Conservation (phyloP, 805 yeast species). For the Ogataea trehaloabstinens region DNA sequence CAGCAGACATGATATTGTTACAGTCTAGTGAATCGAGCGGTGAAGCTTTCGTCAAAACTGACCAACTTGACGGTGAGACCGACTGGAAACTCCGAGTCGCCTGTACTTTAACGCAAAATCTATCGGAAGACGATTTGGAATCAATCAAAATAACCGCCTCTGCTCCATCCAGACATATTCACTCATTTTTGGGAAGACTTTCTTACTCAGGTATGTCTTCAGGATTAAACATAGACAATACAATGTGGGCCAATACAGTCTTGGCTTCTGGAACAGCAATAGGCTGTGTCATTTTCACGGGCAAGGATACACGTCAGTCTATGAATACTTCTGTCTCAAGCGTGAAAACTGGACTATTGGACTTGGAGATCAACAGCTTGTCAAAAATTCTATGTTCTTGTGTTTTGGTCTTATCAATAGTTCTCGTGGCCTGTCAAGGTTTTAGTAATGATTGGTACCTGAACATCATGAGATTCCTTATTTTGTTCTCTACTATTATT, state of each 20-base stretch:
- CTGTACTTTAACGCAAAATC: constrained; percentile 63
- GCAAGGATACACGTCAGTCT: constrained; percentile 89
- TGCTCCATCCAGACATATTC: constrained; percentile 84
- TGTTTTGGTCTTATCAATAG: constrained; percentile 74
- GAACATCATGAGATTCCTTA: constrained; percentile 85
- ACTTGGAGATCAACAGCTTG: constrained; percentile 82
- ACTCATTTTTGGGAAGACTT: constrained; percentile 74
- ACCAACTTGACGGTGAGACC: constrained; percentile 97
- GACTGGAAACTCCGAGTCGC: constrained; percentile 96
- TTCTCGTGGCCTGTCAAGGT: constrained; percentile 79
- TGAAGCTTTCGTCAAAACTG: constrained; percentile 92
- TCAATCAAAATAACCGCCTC: constrained; percentile 62
- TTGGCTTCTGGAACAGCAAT: constrained; percentile 90
- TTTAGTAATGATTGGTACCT: constrained; percentile 78
- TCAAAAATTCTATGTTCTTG: constrained; percentile 86
- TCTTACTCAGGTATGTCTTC: constrained; percentile 54
- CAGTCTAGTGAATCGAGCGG: constrained; percentile 82
- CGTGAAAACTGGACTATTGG: constrained; percentile 86
- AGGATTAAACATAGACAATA: constrained; percentile 81
- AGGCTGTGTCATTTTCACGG: constrained; percentile 88
- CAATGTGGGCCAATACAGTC: constrained; percentile 98
- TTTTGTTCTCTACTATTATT: constrained; percentile 89
- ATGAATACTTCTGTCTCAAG: constrained; percentile 87
- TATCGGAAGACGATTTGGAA: constrained; percentile 49
- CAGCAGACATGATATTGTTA: constrained; percentile 86